These are phyloP conservation scores for Agastache rugosa DNA, from an alignment of 257 asterid species.

Conservation along the genomic window DNA sequence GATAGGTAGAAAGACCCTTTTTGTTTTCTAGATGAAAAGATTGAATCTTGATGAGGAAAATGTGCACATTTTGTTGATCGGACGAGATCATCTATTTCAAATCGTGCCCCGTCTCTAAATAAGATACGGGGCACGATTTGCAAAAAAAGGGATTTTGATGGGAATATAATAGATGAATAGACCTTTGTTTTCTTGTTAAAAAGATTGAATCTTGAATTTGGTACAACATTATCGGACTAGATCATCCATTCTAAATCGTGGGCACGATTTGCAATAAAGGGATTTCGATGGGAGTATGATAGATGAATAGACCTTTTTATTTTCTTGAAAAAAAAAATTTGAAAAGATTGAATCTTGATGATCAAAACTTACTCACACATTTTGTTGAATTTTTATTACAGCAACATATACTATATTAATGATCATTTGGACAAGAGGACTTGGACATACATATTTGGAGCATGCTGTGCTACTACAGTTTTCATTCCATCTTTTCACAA, in stretches of 20 bases:
- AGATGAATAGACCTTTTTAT: not conserved
- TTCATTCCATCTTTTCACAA: conserved; percentile 98
- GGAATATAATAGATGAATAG: not conserved
- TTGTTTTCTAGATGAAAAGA: not conserved
- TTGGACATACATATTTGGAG: conserved; percentile 99
- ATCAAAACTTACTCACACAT: not conserved
- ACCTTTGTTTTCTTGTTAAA: not conserved
- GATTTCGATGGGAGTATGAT: not conserved
- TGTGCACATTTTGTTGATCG: not conserved
- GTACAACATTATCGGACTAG: not conserved
- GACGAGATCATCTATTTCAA: not conserved
- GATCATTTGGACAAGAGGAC: conserved; percentile 97
- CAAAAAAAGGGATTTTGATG: not conserved
- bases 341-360: not conserved
- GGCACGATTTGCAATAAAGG: not conserved
- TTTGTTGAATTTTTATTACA: conserved; percentile 35
- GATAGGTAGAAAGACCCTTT: too few species aligned
- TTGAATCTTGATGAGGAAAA: not conserved
- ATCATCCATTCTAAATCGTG: not conserved
- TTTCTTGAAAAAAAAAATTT: not conserved
- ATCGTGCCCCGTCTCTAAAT: not conserved
- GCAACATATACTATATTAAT: conserved; percentile 90
- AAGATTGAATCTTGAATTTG: not conserved
- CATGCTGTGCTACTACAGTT: conserved; percentile 97
- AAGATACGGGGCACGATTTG: not conserved